Base-by-base conservation (phyloP, 805 yeast species). In the Ogataea neopini region DNA sequence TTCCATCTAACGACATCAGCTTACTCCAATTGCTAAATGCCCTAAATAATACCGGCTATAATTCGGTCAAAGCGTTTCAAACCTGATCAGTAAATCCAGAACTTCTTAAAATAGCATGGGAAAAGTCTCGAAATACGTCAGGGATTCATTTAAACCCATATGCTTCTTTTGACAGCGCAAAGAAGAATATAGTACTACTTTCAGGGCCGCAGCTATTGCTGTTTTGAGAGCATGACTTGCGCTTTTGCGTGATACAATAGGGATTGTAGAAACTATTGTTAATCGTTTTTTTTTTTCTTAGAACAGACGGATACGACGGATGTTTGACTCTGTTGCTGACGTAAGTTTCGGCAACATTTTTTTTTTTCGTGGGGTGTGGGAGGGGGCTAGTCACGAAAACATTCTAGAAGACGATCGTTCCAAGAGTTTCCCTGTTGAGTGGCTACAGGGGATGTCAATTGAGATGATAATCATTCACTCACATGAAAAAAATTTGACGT, bases 301-400 rank as follows among this genome's bases (percentile, higher is more conserved):
- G 8, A 34, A n/a, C 22, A 14, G 37, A 34, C 40, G 40, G 40
- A 23, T 23, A n/a, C n/a, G 25, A n/a, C 40, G 40, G 40, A 37
- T 37, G 23, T 8, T n/a, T 34, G 14, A 18, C 14, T 34, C 10
- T 19, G 23, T 4, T 10, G 23, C 37, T 34, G 17, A 34, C 37
- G 11, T 18, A 34, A 32, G 7, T 32, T 8, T 8, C 8, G 36
- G 4, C 6, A 3, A 10, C 15, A 5, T n/a, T 32, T 11, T 32
- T 4, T 32, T 32, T 32, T 17, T 14, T 19, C 18, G 17, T 34
- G 11, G 37, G 6, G 23, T 22, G 37, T 19, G 37, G 13, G 25
- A 23, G 37, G 37, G 13, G n/a, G n/a, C n/a, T n/a, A 17, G 37
- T 30, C 34, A 30, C 30, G 34, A 30, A n/a, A 30, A 22, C 8